Conservation (phyloP, 495 filamentous ascomycete species). For the Hypoxylon crocopeplum region DNA sequence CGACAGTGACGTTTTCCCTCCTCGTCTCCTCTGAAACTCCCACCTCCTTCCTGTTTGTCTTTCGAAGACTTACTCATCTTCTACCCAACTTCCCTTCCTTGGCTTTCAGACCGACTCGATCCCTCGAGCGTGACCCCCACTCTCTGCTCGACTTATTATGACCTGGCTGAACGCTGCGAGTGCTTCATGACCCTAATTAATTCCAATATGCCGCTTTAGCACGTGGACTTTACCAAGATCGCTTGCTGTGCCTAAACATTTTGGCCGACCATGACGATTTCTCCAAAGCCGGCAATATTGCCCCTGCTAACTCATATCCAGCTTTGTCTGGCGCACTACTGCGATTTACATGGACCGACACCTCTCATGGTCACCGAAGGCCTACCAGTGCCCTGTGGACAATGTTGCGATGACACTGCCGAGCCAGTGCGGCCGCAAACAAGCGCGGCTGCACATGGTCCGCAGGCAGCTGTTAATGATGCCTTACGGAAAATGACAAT, state of each 20-base stretch:
- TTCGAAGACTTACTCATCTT: conserved; percentile 17
- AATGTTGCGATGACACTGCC: conserved; percentile 65
- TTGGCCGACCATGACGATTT: conserved; percentile 31
- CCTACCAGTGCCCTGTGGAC: conserved; percentile 75
- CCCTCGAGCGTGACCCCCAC: conserved; percentile 21
- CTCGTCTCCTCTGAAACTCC: conserved; percentile 20
- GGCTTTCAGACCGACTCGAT: conserved; percentile 23
- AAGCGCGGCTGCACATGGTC: conserved; percentile 42
- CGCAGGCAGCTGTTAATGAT: conserved; percentile 45
- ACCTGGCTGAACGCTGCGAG: neutral
- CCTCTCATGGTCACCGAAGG: conserved; percentile 95
- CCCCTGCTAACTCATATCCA: conserved; percentile 57
- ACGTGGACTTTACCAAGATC: conserved; percentile 14
- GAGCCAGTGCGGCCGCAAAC: conserved; percentile 42
- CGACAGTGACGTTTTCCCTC: conserved; percentile 35
- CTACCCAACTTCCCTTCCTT: conserved; percentile 8
- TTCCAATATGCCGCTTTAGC: conserved; percentile 20
- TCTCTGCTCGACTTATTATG: conserved; percentile 18
- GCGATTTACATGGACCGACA: conserved; percentile 93
- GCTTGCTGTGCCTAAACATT: conserved; percentile 1
- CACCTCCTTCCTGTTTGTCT: conserved; percentile 27
- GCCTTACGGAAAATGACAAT: conserved; percentile 51
- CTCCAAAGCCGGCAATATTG: conserved; percentile 34
- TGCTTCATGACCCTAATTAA: conserved; percentile 9
- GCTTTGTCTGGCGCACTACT: conserved; percentile 96